Evolutionary conservation across 495 filamentous ascomycete species (phyloP).

Genomic region (Penicillium daleae): DNA sequence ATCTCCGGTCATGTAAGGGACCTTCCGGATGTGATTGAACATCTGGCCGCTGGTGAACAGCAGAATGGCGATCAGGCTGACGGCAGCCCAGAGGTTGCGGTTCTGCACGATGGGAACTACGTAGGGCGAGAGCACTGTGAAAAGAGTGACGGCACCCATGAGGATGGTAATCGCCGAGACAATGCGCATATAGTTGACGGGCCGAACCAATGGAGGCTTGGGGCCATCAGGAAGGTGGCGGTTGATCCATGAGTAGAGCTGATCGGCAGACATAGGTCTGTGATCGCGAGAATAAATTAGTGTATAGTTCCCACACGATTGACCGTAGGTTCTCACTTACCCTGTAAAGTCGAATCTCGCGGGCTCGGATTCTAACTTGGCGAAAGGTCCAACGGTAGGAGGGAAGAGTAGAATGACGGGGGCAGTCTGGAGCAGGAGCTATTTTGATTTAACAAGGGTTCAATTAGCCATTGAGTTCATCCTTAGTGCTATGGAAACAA

Average conservation of each 20-base stretch:
- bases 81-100: slow-evolving; percentile 89
- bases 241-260: slow-evolving; percentile 75
- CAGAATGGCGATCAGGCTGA: slow-evolving; percentile 87
- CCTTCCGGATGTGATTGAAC: slow-evolving; percentile 98
- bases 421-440: slow-evolving; percentile 95
- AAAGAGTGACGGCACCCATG: slow-evolving; percentile 66
- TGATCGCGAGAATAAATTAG: background rate
- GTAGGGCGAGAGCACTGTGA: slow-evolving; percentile 79
- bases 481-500: background rate
- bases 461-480: background rate
- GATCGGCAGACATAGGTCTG: slow-evolving; percentile 75
- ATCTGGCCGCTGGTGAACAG: slow-evolving; percentile 97
- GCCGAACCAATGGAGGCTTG: slow-evolving; percentile 76
- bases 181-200: slow-evolving; percentile 83
- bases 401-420: slow-evolving; percentile 88
- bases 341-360: slow-evolving; percentile 85
- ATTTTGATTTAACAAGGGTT: slow-evolving; percentile 1
- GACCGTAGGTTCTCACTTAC: slow-evolving; percentile 53
- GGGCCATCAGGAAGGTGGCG: slow-evolving; percentile 76
- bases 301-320: background rate
- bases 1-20: slow-evolving; percentile 91
- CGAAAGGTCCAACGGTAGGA: slow-evolving; percentile 83
- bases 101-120: slow-evolving; percentile 86
- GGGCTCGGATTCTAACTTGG: slow-evolving; percentile 69
- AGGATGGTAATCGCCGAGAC: slow-evolving; percentile 66